A percentile compares a stretch with the other conserved stretches of the same genome.
These are phyloP conservation scores for Xylaria sp. DNA, from an alignment of 2,329 filamentous ascomycete species.

Conservation along the genomic window DNA sequence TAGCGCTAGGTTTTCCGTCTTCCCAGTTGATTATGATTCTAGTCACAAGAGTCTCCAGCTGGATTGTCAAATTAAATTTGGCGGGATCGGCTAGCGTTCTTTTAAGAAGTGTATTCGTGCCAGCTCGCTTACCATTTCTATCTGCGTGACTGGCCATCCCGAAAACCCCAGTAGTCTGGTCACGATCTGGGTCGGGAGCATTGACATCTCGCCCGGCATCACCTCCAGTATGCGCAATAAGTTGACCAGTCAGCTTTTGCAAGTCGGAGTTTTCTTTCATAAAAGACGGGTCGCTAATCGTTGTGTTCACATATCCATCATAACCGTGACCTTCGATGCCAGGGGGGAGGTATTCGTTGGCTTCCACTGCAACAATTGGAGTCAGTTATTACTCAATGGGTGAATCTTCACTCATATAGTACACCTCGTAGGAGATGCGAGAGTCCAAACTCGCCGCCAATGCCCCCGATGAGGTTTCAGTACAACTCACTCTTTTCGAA, in stretches of 20 bases:
- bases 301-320: slow-evolving; percentile 45
- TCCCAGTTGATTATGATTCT: slow-evolving; percentile 43
- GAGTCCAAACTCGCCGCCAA: neutral
- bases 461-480: too few relatives aligned
- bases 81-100: slow-evolving; percentile 57
- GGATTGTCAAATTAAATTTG: slow-evolving; percentile 55
- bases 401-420: slow-evolving; percentile 3
- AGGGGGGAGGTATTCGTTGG: slow-evolving; percentile 44
- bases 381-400: slow-evolving; percentile 35
- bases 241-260: slow-evolving; percentile 39
- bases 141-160: slow-evolving; percentile 44
- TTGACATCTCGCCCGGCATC: slow-evolving; percentile 45
- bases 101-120: slow-evolving; percentile 59
- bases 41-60: slow-evolving; percentile 46
- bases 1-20: slow-evolving; percentile 41
- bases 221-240: slow-evolving; percentile 42
- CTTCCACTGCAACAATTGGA: slow-evolving; percentile 37
- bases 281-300: slow-evolving; percentile 45
- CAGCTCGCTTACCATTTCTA: slow-evolving; percentile 49
- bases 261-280: slow-evolving; percentile 40
- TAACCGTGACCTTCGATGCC: slow-evolving; percentile 46
- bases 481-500: slow-evolving; percentile 36
- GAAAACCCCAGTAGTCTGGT: slow-evolving; percentile 45
- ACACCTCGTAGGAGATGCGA: too few relatives aligned
- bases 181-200: slow-evolving; percentile 41